Base-by-base conservation (phyloP, 2,329 filamentous ascomycete genomes). In the Cadophora sp. region DNA sequence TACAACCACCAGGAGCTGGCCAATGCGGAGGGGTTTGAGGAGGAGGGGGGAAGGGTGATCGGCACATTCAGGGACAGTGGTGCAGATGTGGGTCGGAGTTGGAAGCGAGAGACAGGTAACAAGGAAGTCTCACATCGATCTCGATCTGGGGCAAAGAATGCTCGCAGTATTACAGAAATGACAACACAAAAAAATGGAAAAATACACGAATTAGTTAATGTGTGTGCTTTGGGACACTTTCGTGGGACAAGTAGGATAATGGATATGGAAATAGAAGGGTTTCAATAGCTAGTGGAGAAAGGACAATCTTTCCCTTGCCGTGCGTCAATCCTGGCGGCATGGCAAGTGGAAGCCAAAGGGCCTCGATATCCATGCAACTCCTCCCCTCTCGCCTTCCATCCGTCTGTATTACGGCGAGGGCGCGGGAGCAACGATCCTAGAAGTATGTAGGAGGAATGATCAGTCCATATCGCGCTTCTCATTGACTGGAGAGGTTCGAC, bases 11-110 rank as follows among this genome's bases (percentile, higher is more conserved):
- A n/a, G 8, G 29, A 43, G 24, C 27, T 61, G 55, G 53, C 65
- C 60, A 67, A 64, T 67, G 50, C 51, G 51, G 53, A 48, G 65
- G 53, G 60, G 5, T 43, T 9, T 26, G 31, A 16, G 43, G 46
- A 40, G 56, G 43, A 31, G 59, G 31, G 31, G 40, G n/a, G 46
- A 34, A 51, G 51, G 24, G 43, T 31, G 63, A 66, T 68, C 67
- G 62, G 58, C 62, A 53, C n/a, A 31, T 40, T 37, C 53, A 62
- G 63, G 63, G 59, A 64, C 46, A 43, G 40, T 58, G 40, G 63
- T 62, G 59, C 40, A 56, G 51, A 63, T 50, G 51, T 51, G 29
- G 51, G 59, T 48, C 26, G 40, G 14, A 59, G 31, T 22, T 58
- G 12, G 34, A 24, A 22, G 27, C 14, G 29, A 26, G 29, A 4